phyloP scores from a whole-genome alignment of 495 filamentous ascomycete genomes.

The Terfezia boudieri region DNA sequence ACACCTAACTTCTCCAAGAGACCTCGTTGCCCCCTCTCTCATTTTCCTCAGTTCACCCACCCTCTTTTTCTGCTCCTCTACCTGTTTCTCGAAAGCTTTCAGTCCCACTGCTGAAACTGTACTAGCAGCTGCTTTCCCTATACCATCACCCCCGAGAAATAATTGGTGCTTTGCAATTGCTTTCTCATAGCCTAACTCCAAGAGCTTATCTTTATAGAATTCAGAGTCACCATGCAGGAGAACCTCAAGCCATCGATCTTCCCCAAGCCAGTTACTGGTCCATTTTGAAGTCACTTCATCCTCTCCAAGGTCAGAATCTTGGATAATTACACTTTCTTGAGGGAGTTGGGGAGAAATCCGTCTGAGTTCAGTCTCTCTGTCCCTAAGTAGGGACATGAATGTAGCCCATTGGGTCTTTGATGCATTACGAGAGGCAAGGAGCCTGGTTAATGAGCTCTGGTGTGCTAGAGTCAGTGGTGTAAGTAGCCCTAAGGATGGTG shows the following conservation, averaged over 20 bases:
- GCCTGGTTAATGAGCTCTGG: slow-evolving; percentile 1
- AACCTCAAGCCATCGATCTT: slow-evolving; percentile 17
- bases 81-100: slow-evolving; percentile 12
- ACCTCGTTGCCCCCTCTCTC: slow-evolving; percentile 1
- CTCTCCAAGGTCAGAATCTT: slow-evolving; percentile 1
- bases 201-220: slow-evolving; percentile 11
- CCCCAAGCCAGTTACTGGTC: slow-evolving; percentile 19
- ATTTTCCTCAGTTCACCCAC: slow-evolving; percentile 9
- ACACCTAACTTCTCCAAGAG: neutral
- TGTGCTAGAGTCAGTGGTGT: slow-evolving; percentile 10
- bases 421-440: slow-evolving; percentile 8
- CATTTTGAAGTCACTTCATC: slow-evolving; percentile 13
- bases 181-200: slow-evolving; percentile 15
- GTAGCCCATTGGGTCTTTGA: slow-evolving; percentile 17
- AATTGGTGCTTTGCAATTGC: slow-evolving; percentile 6
- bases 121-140: slow-evolving; percentile 1
- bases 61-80: slow-evolving; percentile 13
- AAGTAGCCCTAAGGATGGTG: slow-evolving; percentile 6
- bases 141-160: slow-evolving; percentile 1
- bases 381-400: slow-evolving; percentile 11
- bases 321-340: neutral
- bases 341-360: neutral
- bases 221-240: slow-evolving; percentile 14
- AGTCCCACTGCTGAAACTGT: slow-evolving; percentile 3
- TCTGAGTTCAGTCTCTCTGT: slow-evolving; percentile 8